A percentile compares a stretch with the other conserved stretches of the same genome.
Evolutionary conservation across 2,329 filamentous ascomycete genomes (phyloP).

Genomic region (Eurotiales sp.): DNA sequence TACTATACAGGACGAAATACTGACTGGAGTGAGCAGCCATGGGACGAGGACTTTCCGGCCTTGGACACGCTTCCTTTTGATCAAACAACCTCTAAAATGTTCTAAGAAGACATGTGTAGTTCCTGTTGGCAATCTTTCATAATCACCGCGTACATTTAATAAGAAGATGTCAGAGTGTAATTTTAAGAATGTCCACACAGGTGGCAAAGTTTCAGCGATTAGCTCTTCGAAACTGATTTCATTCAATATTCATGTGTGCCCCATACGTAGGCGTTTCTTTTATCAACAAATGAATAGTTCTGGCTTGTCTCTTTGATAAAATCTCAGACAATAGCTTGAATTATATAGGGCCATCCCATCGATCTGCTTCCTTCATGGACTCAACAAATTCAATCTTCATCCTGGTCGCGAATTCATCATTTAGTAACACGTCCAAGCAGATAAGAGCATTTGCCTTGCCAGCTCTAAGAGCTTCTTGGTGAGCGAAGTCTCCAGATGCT

Average conservation of each 20-base stretch:
- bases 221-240: no score
- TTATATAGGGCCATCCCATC: background rate
- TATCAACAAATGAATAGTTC: no score
- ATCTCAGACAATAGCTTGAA: no score
- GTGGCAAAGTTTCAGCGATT: no score
- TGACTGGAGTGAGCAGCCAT: background rate
- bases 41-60: slow-evolving; percentile 1
- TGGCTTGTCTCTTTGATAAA: no score
- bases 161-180: no score
- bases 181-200: no score
- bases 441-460: slow-evolving; percentile 4
- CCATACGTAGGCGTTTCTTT: no score
- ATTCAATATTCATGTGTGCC: no score
- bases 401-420: background rate
- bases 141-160: no score
- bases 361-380: background rate
- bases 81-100: background rate
- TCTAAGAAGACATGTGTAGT: no score
- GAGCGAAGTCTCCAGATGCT: background rate
- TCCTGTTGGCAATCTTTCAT: no score
- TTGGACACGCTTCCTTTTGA: slow-evolving; percentile 1
- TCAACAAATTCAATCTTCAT: background rate
- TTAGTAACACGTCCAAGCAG: slow-evolving; percentile 1
- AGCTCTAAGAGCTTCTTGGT: slow-evolving; percentile 1
- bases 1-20: background rate